Evolutionary conservation across 768 basidiomycete species (phyloP), one percentile per base, ranked within the genome.

Genomic region (Tricholoma matsutake): DNA sequence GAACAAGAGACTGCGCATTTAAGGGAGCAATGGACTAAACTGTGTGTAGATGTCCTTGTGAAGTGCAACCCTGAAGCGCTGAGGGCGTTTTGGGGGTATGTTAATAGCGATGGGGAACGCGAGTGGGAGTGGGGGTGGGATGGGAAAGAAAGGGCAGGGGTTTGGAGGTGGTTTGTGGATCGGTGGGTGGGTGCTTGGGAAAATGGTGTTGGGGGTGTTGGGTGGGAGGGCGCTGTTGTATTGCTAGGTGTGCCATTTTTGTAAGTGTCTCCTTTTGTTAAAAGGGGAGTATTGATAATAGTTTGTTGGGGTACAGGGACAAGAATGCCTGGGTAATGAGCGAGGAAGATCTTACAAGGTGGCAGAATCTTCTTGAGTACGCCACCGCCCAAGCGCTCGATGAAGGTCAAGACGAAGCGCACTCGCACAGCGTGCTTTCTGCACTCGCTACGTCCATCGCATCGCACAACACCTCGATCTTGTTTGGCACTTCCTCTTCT

Each of bases 211-310:
- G 31, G 18, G 16, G 31, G 31, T 32, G 51, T n/a, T 53, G 73
- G 69, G 18, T 90, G 85, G 85, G 84, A 87, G 61, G 79, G 81
- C 13, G 80, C 80, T 18, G 71, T 81, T 14, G 68, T 81, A 20
- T 76, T 91, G 22, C 76, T 88, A 28, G 79, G 79, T 29, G 76
- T 84, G 55, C 91, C 90, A 6, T 92, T 91, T 86, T 68, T 70
- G 82, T 79, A 20, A 57, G 56, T 54, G 66, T 61, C 65, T 29
- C 31, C 51, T 62, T 65, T 59, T 34, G 16, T 58, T 10, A n/a
- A 54, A 4, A 31, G 59, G 45, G 22, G 58, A 2, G 31, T 39
- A 54, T 34, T 64, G 39, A 64, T 64, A 54, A 59, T 58, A 1
- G 6, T 35, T 60, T 9, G 20, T 34, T 47, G 58, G 60, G 49